phyloP scores from a whole-genome alignment of 257 asterid genomes.

The Solanum etuberosum region DNA sequence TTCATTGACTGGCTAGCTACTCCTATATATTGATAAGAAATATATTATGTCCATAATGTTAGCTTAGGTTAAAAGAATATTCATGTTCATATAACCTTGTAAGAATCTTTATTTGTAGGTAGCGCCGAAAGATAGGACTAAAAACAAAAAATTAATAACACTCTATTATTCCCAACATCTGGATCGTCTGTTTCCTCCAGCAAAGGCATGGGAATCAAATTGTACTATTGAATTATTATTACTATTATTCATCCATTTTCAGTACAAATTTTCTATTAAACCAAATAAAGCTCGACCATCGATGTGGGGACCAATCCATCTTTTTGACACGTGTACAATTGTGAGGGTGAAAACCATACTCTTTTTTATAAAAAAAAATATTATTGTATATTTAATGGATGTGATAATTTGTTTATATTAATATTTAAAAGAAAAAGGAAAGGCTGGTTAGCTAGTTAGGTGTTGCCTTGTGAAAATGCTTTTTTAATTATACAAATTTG shows the following conservation, averaged over 20 bases:
- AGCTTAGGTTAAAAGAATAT: background rate
- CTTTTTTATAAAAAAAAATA: background rate
- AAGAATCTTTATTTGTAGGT: background rate
- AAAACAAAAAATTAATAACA: background rate
- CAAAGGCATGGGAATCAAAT: conserved; percentile 25
- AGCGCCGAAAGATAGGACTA: conserved; percentile 6
- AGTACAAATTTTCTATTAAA: background rate
- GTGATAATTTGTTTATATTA: background rate
- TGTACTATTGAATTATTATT: background rate
- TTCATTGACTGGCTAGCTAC: background rate
- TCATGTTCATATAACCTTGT: background rate
- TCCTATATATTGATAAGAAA: background rate
- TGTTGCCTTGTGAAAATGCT: background rate
- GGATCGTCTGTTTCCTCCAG: conserved; percentile 40
- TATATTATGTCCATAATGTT: background rate
- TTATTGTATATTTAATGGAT: background rate
- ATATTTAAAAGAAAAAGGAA: background rate
- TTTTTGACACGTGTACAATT: background rate
- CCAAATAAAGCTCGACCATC: conserved; percentile 18
- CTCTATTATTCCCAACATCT: conserved; percentile 38
- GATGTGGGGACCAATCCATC: conserved; percentile 31
- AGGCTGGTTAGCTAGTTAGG: background rate
- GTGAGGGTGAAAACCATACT: background rate
- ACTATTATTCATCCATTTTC: background rate
- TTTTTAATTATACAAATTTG: background rate